Evolutionary conservation across 1,139 yeast genomes (phyloP).

Genomic region (Meyerozyma elateridarum): DNA sequence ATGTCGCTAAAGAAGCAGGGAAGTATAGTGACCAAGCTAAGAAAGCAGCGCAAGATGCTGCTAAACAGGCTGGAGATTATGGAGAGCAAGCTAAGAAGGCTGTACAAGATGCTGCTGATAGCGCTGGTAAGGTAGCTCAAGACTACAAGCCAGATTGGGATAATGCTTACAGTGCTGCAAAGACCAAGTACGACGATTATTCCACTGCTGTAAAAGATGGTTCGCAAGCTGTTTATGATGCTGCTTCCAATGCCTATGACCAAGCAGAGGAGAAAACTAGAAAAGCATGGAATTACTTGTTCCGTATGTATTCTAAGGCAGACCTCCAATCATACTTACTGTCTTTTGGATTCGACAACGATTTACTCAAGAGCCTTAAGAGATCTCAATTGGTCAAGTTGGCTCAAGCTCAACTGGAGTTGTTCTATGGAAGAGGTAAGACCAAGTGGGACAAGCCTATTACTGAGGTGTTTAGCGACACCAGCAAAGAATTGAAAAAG

Average conservation of each 20-base stretch:
- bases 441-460: conserved; percentile 23
- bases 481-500: conserved; percentile 10
- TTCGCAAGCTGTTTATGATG: conserved; percentile 9
- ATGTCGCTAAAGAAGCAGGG: conserved; percentile 6
- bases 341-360: conserved; percentile 44
- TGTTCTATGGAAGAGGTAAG: conserved; percentile 57
- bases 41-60: conserved; percentile 1
- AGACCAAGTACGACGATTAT: conserved; percentile 6
- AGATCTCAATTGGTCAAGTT: conserved; percentile 42
- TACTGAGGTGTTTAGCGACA: conserved; percentile 18
- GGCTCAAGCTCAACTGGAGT: conserved; percentile 56
- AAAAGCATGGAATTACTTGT: conserved; percentile 15
- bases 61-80: background rate
- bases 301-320: conserved; percentile 43
- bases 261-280: conserved; percentile 9
- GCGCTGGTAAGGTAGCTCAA: conserved; percentile 10
- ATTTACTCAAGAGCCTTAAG: conserved; percentile 27
- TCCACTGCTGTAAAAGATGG: conserved; percentile 9
- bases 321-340: conserved; percentile 52
- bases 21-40: conserved; percentile 8
- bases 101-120: conserved; percentile 17
- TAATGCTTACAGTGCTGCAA: conserved; percentile 6
- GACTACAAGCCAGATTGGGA: conserved; percentile 10
- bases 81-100: conserved; percentile 10
- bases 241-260: conserved; percentile 9